Evolutionary conservation across 331 rosid genomes (phyloP).

Genomic region (Rosa hybrid): DNA sequence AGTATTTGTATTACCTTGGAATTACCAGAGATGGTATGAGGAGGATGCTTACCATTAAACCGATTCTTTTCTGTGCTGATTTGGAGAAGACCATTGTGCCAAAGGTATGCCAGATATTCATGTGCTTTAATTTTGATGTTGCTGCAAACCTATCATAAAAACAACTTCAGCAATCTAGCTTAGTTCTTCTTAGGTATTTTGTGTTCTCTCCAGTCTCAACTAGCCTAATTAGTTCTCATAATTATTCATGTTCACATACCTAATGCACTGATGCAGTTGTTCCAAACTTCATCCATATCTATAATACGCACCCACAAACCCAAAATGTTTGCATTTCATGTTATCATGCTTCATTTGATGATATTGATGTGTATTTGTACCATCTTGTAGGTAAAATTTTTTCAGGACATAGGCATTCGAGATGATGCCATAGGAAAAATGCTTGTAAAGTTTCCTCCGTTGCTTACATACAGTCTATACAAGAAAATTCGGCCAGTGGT

Average conservation of each 20-base stretch:
- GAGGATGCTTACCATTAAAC: constrained; percentile 83
- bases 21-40: constrained; percentile 85
- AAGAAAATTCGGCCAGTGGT: constrained; percentile 96
- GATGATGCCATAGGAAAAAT: constrained; percentile 86
- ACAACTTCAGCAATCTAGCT: neutral
- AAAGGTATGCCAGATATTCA: constrained; percentile 51
- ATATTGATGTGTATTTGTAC: constrained; percentile 28
- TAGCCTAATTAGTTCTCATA: neutral
- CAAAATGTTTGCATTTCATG: neutral
- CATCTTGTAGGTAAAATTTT: constrained; percentile 66
- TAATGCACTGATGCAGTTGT: neutral
- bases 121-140: neutral
- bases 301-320: neutral
- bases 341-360: constrained; percentile 18
- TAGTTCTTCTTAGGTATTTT: constrained; percentile 5
- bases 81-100: constrained; percentile 75
- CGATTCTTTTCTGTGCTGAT: constrained; percentile 83
- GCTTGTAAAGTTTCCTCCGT: constrained; percentile 90
- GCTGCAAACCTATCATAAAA: neutral
- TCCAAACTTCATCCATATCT: neutral
- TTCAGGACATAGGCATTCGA: constrained; percentile 74
- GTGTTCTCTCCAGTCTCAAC: constrained; percentile 5
- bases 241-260: neutral
- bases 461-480: constrained; percentile 84
- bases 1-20: constrained; percentile 80